These are phyloP conservation scores for Baorangia bicolor DNA, from an alignment of 768 basidiomycete species.

Conservation along the genomic window DNA sequence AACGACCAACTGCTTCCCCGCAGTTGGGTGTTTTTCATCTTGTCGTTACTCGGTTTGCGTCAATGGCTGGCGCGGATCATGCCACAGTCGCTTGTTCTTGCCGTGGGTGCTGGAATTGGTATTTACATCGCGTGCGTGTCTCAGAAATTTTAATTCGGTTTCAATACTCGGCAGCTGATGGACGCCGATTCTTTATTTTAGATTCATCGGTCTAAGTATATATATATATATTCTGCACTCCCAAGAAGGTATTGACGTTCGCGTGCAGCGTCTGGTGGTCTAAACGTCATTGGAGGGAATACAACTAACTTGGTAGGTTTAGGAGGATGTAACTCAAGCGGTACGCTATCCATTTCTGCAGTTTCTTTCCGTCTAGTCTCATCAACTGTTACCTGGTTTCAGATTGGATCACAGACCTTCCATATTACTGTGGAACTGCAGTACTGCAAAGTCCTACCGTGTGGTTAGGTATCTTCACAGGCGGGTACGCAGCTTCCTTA, in stretches of 20 bases:
- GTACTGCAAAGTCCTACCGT: constrained; percentile 74
- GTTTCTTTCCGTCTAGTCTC: constrained; percentile 11
- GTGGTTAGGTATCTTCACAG: constrained; percentile 87
- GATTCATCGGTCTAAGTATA: constrained; percentile 74
- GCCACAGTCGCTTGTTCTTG: constrained; percentile 82
- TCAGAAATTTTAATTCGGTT: not conserved
- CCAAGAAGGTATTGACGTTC: constrained; percentile 1
- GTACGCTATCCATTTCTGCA: constrained; percentile 24
- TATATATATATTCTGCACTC: not conserved
- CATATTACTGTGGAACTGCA: constrained; percentile 58
- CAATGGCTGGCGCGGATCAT: constrained; percentile 89
- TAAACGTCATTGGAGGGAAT: constrained; percentile 75
- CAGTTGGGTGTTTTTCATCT: constrained; percentile 79
- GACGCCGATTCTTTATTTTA: constrained; percentile 26
- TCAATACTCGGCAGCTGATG: constrained; percentile 5
- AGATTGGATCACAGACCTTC: constrained; percentile 49
- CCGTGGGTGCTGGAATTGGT: constrained; percentile 86
- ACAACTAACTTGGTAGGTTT: constrained; percentile 69
- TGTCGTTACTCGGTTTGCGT: constrained; percentile 80
- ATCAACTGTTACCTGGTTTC: not conserved
- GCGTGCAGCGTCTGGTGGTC: constrained; percentile 55
- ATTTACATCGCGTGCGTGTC: constrained; percentile 75
- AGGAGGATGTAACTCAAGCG: constrained; percentile 66
- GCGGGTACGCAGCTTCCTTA: constrained; percentile 54
- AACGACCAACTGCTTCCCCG: not conserved